Conservation (phyloP, 2,329 filamentous ascomycete species). For the Colletotrichum ledebouriae region DNA sequence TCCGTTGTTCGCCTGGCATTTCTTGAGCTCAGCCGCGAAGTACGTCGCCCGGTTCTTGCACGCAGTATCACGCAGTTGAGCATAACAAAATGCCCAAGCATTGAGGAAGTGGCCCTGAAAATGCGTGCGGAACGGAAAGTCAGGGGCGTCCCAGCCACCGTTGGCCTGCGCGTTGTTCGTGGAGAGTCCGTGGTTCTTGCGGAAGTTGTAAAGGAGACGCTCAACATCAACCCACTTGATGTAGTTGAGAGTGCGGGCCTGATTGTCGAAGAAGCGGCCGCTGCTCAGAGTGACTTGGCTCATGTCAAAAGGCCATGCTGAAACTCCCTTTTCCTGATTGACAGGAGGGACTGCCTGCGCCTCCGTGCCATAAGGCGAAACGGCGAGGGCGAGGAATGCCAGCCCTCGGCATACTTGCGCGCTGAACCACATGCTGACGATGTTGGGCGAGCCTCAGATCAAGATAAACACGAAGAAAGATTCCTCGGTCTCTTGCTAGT, state of each 20-base stretch:
- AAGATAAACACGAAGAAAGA: neutral
- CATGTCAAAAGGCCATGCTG: constrained; percentile 55
- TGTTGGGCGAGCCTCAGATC: neutral
- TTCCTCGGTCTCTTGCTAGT: too few species aligned
- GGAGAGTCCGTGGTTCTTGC: constrained; percentile 59
- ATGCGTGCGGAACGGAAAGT: constrained; percentile 66
- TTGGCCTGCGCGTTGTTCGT: constrained; percentile 61
- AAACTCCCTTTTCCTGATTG: constrained; percentile 50
- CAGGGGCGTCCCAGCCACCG: constrained; percentile 67
- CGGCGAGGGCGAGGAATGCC: neutral
- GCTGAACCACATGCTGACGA: constrained; percentile 18
- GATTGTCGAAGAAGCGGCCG: constrained; percentile 58
- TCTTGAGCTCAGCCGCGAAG: constrained; percentile 61
- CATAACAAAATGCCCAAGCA: constrained; percentile 64
- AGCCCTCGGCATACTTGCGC: neutral
- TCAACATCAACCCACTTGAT: constrained; percentile 60
- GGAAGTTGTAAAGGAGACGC: constrained; percentile 63
- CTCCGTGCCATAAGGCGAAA: neutral
- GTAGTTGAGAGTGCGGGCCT: constrained; percentile 62
- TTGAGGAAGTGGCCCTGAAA: constrained; percentile 65
- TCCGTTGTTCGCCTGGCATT: constrained; percentile 65
- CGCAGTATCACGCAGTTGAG: constrained; percentile 55
- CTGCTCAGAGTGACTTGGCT: constrained; percentile 54
- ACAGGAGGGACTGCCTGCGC: constrained; percentile 48
- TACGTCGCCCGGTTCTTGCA: constrained; percentile 61